A percentile compares a stretch with the other conserved stretches of the same genome.
Evolutionary conservation across 2,329 filamentous ascomycete species (phyloP).

Genomic region (Microcyclosporella mali): DNA sequence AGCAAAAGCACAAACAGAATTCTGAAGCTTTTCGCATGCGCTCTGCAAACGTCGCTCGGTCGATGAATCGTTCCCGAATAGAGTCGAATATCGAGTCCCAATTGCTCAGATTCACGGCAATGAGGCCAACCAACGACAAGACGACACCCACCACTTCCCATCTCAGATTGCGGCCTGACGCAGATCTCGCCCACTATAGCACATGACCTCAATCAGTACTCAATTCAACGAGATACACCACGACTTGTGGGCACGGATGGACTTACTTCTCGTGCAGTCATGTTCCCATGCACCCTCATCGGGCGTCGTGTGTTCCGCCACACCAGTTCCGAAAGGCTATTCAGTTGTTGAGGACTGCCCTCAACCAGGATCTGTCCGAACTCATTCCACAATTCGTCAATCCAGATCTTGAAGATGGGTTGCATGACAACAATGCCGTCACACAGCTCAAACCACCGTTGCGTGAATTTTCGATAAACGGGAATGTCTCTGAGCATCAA

Average conservation of each 20-base stretch:
- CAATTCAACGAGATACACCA: too few relatives aligned
- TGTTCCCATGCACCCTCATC: conserved; percentile 33
- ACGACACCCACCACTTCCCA: conserved; percentile 42
- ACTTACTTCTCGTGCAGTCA: conserved; percentile 34
- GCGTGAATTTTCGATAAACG: conserved; percentile 26
- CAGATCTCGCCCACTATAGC: conserved; percentile 34
- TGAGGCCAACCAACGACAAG: conserved; percentile 33
- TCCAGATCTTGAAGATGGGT: conserved; percentile 29
- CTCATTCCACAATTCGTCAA: conserved; percentile 33
- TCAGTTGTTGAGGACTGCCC: conserved; percentile 30
- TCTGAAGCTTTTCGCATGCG: conserved; percentile 31
- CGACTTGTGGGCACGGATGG: too few relatives aligned
- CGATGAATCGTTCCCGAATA: conserved; percentile 43
- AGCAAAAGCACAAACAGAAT: conserved; percentile 31
- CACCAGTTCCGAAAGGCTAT: conserved; percentile 35
- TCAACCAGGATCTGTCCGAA: conserved; percentile 25
- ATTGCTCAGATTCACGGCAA: conserved; percentile 30
- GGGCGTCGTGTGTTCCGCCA: conserved; percentile 39
- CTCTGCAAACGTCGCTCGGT: conserved; percentile 45
- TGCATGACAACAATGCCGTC: conserved; percentile 30
- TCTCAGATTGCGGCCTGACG: conserved; percentile 36
- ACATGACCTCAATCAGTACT: too few relatives aligned
- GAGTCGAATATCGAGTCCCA: conserved; percentile 34
- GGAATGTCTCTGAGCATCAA: conserved; percentile 29
- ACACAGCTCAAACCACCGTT: conserved; percentile 30